Base-by-base conservation (phyloP, 2,329 filamentous ascomycete species). In the Clonostachys solani region DNA sequence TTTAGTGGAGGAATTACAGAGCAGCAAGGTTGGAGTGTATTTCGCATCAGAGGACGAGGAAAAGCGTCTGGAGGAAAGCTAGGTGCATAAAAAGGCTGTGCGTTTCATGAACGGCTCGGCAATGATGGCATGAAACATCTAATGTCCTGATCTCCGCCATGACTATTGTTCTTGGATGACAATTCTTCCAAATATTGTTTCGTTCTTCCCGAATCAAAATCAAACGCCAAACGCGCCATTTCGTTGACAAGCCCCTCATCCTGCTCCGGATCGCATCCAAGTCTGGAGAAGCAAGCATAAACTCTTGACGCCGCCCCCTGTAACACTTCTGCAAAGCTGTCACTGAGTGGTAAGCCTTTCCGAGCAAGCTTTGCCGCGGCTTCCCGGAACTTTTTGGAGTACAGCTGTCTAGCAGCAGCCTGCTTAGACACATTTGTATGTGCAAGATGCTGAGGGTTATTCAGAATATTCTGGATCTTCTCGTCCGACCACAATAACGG, bases 261-360 rank as follows among this genome's bases (percentile, higher is more conserved):
- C 5, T 13, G 13, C 36, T 15, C 36, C 36, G 36, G 6, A 12
- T 42, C 10, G 16, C 34, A 8, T 6, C 47, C 49, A 5, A 54
- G 43, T 12, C 43, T 29, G 1, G 44, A 42, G 17, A 51, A 52
- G 40, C 47, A 51, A 8, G 42, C 51, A 38, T 53, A 56, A 16
- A 58, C 51, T 29, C 50, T 49, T 6, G 53, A 56, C 7, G 52
- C 48, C 15, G 43, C n/a, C 16, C 51, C 56, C 19, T 57, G 46
- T 29, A 60, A 40, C 12, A 49, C 43, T 2, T 52, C 47, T 35
- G 50, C 40, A 19, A 56, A 49, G 10, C 44, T 43, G 8, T 41
- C 41, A 16, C 51, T 23, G 33, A 49, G 13, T 13, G 13, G 6
- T 13, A 13, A 16, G 12, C 36, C 36, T 16, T 37, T 16, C 36